Evolutionary conservation across 2,329 filamentous ascomycete genomes (phyloP).

Genomic region (Colletotrichum sp.): DNA sequence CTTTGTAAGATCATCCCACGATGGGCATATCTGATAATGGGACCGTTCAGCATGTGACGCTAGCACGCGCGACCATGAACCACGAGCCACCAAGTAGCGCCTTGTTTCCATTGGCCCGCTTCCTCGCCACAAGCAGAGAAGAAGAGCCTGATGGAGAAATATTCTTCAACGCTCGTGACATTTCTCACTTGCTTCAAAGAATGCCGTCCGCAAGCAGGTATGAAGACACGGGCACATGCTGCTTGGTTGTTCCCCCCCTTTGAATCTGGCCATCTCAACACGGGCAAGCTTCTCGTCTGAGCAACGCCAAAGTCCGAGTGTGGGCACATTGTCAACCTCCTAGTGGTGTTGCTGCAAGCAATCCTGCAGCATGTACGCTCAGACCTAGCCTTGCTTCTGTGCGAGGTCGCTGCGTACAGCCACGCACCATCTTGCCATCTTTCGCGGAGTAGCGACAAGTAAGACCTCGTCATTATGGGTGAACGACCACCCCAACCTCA

Average conservation of each 20-base stretch:
- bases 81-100: not conserved
- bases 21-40: not conserved
- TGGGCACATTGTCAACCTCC: not conserved
- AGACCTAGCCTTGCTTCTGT: conserved; percentile 15
- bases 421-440: not conserved
- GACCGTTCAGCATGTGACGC: conserved; percentile 1
- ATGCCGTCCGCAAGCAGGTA: not conserved
- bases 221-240: not conserved
- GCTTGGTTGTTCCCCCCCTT: not conserved
- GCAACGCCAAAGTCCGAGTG: not conserved
- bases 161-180: not conserved
- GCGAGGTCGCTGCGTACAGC: not conserved
- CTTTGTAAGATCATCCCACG: not conserved
- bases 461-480: conserved; percentile 2
- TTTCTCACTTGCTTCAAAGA: not conserved
- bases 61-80: not conserved
- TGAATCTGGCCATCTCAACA: not conserved
- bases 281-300: not conserved
- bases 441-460: not conserved
- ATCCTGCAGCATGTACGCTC: conserved; percentile 23
- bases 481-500: not conserved
- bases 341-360: conserved; percentile 13
- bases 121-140: not conserved
- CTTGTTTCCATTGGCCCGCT: not conserved
- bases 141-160: not conserved